Conservation (phyloP, 140 eudicot species). For the Bidens hawaiensis region DNA sequence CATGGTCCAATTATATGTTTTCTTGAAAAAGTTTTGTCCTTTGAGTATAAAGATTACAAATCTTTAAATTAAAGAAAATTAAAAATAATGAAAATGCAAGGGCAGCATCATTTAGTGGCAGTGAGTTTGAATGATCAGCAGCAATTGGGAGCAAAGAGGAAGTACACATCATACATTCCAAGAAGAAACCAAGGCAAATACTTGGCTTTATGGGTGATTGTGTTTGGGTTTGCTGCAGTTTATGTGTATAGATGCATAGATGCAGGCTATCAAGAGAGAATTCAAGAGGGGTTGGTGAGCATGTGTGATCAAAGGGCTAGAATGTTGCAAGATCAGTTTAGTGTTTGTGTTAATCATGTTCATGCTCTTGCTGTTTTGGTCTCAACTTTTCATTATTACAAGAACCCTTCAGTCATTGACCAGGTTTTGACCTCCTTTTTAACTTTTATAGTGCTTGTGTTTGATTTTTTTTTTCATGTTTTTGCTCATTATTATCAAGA, state of each 20-base stretch:
- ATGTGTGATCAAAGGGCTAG: slow-evolving; percentile 91
- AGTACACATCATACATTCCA: slow-evolving; percentile 36
- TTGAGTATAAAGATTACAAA: slow-evolving; percentile 23
- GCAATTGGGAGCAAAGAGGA: slow-evolving; percentile 43
- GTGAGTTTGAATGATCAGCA: slow-evolving; percentile 55
- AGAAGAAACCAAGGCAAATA: slow-evolving; percentile 32
- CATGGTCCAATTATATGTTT: slow-evolving; percentile 45
- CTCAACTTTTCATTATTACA: slow-evolving; percentile 75
- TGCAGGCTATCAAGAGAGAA: slow-evolving; percentile 52
- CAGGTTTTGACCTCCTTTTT: slow-evolving; percentile 48
- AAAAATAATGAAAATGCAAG: slow-evolving; percentile 45
- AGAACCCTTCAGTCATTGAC: slow-evolving; percentile 81
- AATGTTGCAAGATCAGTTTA: slow-evolving; percentile 84
- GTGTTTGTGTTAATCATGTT: slow-evolving; percentile 82
- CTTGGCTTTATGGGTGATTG: slow-evolving; percentile 40
- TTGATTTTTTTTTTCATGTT: too few species aligned
- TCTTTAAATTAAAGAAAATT: neutral
- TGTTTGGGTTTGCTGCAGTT: slow-evolving; percentile 26
- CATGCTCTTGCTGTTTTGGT: slow-evolving; percentile 83
- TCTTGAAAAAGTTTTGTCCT: slow-evolving; percentile 41
- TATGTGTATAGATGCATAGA: slow-evolving; percentile 40
- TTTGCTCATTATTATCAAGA: too few species aligned
- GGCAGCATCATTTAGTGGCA: slow-evolving; percentile 54
- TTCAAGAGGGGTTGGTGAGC: slow-evolving; percentile 67
- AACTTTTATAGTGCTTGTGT: too few species aligned